Evolutionary conservation across 495 filamentous ascomycete genomes (phyloP), one percentile per base, ranked within the genome.

Genomic region (Glutinoglossum americanum): DNA sequence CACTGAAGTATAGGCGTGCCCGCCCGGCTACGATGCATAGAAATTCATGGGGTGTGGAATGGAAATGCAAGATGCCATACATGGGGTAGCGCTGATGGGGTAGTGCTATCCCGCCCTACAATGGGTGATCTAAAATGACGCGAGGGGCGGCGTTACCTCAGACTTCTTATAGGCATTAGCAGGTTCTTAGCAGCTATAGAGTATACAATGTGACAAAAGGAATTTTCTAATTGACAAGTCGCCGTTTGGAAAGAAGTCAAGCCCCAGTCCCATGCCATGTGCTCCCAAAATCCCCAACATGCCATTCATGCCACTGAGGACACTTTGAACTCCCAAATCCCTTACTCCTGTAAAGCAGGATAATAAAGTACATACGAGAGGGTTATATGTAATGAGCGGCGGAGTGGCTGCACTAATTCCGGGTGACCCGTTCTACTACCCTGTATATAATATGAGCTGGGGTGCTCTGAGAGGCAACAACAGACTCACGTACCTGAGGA

Each of bases 1-100:
- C 76, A 19, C 82, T 80, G 62, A 86, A 84, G 60, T 80, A 84
- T 26, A 87, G 69, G 33, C 66, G 73, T 9, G 82, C 81, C n/a
- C 66, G 69, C 0, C 82, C 83, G 13, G 65, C 66, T 25, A 73
- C 72, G 30, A 85, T 71, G 48, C 72, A 77, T 3, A 88, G 71
- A 13, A 84, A 75, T 65, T 86, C 81, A 62, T 86, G 82, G 1
- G 75, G 73, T 0, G 76, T 83, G 49, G 68, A 75, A 63, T 86
- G 82, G 65, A 81, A 87, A 62, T 85, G 81, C 49, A 21, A 53
- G 13, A 64, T 80, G 85, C 65, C 67, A 66, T 80, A 84, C 81
- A 85, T 85, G 9, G 76, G 78, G 66, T 80, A 81, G 8, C n/a
- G n/a, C 75, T 9, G 9, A 33, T 9, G 30, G 30, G 30, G 3